These are phyloP conservation scores for Trichosporon sp. DNA, from an alignment of 1,284 basidiomycete species.

Conservation along the genomic window DNA sequence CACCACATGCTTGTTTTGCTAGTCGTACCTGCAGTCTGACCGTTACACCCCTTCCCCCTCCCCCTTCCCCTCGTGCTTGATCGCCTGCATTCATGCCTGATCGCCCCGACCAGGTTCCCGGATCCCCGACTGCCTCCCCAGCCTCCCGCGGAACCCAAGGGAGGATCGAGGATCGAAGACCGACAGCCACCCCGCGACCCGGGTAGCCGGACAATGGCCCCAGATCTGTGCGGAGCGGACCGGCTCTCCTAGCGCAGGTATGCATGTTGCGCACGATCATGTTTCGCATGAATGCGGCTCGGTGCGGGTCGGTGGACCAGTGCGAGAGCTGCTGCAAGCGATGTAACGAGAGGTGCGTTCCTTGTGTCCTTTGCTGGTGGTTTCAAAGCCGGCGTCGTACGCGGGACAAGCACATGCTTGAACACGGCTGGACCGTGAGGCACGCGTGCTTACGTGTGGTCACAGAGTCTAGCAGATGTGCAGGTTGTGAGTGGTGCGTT, in stretches of 20 bases:
- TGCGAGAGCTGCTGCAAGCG: not conserved
- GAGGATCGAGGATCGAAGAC: too few relatives aligned
- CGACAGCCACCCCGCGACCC: too few relatives aligned
- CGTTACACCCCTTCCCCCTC: not conserved
- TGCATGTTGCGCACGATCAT: slow-evolving; percentile 1
- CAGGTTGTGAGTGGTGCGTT: not conserved
- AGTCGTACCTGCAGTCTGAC: not conserved
- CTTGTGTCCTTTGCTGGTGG: not conserved
- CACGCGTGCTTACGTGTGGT: not conserved
- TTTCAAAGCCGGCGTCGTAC: not conserved
- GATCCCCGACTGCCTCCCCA: too few relatives aligned
- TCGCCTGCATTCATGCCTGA: not conserved
- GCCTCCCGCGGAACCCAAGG: too few relatives aligned
- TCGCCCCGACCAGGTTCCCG: not conserved
- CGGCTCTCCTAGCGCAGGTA: not conserved
- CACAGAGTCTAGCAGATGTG: not conserved
- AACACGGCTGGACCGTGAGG: not conserved
- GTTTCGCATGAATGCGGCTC: not conserved
- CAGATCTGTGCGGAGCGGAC: slow-evolving; percentile 7
- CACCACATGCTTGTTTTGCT: slow-evolving; percentile 5
- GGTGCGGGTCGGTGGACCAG: too few relatives aligned
- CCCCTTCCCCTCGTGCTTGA: not conserved
- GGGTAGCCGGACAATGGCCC: not conserved
- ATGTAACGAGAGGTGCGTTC: not conserved
- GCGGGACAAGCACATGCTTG: not conserved